Conservation (phyloP, 495 filamentous ascomycete genomes). For the Trichoderma erinaceum region DNA sequence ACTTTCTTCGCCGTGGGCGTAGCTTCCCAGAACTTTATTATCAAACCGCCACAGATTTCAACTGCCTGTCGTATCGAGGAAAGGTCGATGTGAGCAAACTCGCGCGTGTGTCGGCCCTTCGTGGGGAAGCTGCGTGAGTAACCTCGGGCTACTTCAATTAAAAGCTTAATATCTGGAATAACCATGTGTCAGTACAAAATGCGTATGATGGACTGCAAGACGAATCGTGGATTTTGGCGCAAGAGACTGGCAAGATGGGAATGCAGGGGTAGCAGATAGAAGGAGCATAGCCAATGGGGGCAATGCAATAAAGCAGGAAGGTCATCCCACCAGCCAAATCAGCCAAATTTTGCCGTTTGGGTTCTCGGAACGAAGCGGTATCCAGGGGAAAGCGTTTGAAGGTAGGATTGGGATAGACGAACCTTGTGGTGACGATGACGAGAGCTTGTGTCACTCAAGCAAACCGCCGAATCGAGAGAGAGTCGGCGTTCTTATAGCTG, state of each 20-base stretch:
- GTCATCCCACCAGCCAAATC: background rate
- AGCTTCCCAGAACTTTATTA: background rate
- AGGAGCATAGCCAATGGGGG: background rate
- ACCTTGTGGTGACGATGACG: background rate
- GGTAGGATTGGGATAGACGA: background rate
- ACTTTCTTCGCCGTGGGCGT: background rate
- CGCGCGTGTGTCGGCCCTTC: background rate
- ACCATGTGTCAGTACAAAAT: background rate
- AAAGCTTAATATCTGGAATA: background rate
- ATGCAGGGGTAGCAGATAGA: background rate
- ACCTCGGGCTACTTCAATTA: background rate
- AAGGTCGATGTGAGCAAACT: background rate
- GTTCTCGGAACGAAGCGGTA: background rate
- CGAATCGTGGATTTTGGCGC: background rate
- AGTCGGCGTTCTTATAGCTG: background rate
- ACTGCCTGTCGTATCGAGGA: background rate
- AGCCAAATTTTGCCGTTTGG: background rate
- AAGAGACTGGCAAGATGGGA: background rate
- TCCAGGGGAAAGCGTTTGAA: background rate
- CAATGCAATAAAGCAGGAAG: background rate
- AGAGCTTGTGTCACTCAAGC: conserved; percentile 10
- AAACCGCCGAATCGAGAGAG: background rate
- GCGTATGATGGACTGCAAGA: background rate
- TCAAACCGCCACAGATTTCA: background rate
- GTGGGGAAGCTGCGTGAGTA: background rate